Conservation (phyloP, 2,329 filamentous ascomycete genomes). For the Calonectria ilicicola region DNA sequence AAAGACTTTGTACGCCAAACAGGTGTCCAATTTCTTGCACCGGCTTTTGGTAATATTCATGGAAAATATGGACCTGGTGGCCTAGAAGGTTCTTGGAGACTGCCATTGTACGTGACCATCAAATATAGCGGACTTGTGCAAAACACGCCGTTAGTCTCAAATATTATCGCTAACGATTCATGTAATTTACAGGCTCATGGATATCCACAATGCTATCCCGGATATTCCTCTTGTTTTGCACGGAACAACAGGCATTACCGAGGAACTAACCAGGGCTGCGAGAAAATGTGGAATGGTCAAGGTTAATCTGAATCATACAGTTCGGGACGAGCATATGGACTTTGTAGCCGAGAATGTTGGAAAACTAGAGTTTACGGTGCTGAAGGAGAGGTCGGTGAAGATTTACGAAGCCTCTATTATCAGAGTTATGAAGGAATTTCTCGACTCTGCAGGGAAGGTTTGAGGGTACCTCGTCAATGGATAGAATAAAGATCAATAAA, state of each 20-base stretch:
- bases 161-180: not conserved
- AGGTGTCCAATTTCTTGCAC: conserved; percentile 20
- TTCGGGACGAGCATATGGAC: conserved; percentile 17
- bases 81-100: not conserved
- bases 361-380: conserved; percentile 10
- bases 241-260: conserved; percentile 20
- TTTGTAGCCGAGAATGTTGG: conserved; percentile 17
- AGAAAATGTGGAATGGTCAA: conserved; percentile 17
- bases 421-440: conserved; percentile 19
- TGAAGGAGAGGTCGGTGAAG: conserved; percentile 18
- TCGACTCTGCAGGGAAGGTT: conserved; percentile 16
- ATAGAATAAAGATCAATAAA: not conserved
- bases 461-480: not conserved
- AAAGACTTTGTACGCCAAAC: conserved; percentile 16
- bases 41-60: conserved; percentile 25
- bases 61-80: conserved; percentile 16
- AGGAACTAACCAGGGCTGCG: not conserved
- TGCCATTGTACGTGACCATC: not conserved
- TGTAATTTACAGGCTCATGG: conserved; percentile 5
- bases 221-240: conserved; percentile 16
- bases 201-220: conserved; percentile 11
- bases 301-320: conserved; percentile 20
- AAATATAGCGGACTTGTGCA: too few relatives aligned
- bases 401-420: conserved; percentile 15
- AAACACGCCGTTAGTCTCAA: too few relatives aligned